Evolutionary conservation across 1,284 basidiomycete species (phyloP), one percentile per base, ranked within the genome.

Genomic region (Mrakiaceae sp.): DNA sequence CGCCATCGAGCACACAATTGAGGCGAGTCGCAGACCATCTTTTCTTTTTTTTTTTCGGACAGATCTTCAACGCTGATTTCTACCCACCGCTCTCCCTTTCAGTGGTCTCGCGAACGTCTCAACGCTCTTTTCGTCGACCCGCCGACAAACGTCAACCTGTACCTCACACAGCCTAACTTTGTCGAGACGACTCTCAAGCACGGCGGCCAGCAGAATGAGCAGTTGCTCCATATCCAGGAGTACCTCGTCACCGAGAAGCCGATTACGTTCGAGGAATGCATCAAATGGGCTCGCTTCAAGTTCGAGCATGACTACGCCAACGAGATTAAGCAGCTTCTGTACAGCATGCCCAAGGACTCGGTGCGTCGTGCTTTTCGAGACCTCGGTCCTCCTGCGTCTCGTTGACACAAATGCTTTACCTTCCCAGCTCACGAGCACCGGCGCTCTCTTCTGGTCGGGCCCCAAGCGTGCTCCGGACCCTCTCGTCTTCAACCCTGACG

Each of bases 381-480:
- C n/a, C 9, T 58, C 50, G 27, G 27, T 52, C 50, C 47, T 53
- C 39, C 12, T 48, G 12, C 60, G 56, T 58, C 60, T 46, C 40
- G 40, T 42, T 66, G 62, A 27, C 27, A 27, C 1, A 27, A 27
- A 27, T 27, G 27, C 27, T 27, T 27, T 27, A 27, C 27, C 51
- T 54, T 49, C 39, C 39, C 59, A 76, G 75, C 75, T 86, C 65
- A 93, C 93, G 12, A 90, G 84, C 72, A 88, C 86, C 40, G 94
- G 94, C 4, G 91, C 94, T 72, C 93, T 91, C 40, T 95, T 95
- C 82, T 95, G 91, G 91, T 91, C 89, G 70, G 93, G 94, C 12
- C 96, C 96, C 5, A 99, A 99, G 81, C 86, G 96, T 67, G 96
- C 95, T 3, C 96, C 96, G n/a, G 92, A 95, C 66, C 81, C 95